phyloP scores from a whole-genome alignment of 495 filamentous ascomycete species.

The Aspergillus cavernicola region DNA sequence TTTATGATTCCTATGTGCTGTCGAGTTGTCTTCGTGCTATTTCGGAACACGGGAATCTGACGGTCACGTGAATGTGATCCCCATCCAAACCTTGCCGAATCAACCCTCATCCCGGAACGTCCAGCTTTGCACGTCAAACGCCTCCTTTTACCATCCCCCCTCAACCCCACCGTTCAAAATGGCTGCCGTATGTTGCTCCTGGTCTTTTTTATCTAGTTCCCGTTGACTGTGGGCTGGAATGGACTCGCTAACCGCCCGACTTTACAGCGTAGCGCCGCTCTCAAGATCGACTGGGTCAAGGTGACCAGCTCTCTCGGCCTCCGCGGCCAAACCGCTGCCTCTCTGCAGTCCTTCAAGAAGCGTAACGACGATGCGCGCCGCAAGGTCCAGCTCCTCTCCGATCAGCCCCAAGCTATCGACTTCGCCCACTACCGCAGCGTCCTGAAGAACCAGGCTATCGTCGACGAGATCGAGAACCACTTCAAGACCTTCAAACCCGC shows the following conservation, averaged over 20 bases:
- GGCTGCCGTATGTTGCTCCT: slow-evolving; percentile 74
- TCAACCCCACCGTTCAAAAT: slow-evolving; percentile 55
- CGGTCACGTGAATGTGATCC: slow-evolving; percentile 42
- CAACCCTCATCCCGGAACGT: slow-evolving; percentile 39
- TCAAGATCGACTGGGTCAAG: slow-evolving; percentile 98
- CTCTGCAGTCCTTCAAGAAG: slow-evolving; percentile 96
- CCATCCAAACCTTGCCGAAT: slow-evolving; percentile 47
- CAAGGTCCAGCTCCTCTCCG: slow-evolving; percentile 73
- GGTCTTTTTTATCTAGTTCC: neutral
- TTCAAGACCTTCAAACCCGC: slow-evolving; percentile 85
- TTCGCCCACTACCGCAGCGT: slow-evolving; percentile 85
- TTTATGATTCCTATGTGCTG: too few relatives aligned
- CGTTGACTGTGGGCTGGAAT: slow-evolving; percentile 1
- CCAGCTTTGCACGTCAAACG: slow-evolving; percentile 37
- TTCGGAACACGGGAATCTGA: slow-evolving; percentile 31
- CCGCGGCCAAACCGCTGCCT: slow-evolving; percentile 84
- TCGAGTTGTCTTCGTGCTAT: slow-evolving; percentile 14
- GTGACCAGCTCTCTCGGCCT: slow-evolving; percentile 89
- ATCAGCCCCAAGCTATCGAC: slow-evolving; percentile 80
- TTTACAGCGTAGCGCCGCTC: slow-evolving; percentile 90
- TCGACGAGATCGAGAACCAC: slow-evolving; percentile 95
- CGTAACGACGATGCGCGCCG: slow-evolving; percentile 98
- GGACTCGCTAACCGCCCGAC: slow-evolving; percentile 28
- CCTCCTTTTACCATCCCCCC: slow-evolving; percentile 26
- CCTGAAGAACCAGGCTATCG: slow-evolving; percentile 89